phyloP scores from a whole-genome alignment of 225 moss, liverwort and hornwort species.

The Physcomitrium patens region DNA sequence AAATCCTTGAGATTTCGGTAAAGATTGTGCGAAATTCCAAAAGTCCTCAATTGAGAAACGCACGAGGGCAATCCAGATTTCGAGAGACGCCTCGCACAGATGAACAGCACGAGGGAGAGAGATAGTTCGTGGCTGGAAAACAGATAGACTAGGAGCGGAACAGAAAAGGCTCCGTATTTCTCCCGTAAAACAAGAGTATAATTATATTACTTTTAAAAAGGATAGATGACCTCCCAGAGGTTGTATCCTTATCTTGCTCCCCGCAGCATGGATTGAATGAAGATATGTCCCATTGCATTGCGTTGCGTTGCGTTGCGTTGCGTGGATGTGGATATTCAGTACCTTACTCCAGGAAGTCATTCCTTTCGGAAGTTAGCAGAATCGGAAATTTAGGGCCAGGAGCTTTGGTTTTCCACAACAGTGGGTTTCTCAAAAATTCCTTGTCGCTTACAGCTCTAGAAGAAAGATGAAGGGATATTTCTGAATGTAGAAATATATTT shows the following conservation, averaged over 20 bases:
- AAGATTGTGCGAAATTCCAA: not conserved
- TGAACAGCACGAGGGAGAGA: not conserved
- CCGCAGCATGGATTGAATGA: not conserved
- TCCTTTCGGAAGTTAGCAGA: too few relatives aligned
- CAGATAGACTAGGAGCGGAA: constrained; percentile 33
- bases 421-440: too few relatives aligned
- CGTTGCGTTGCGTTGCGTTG: too few relatives aligned
- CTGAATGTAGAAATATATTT: too few relatives aligned
- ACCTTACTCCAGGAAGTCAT: too few relatives aligned
- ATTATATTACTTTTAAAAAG: not conserved
- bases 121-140: constrained; percentile 3
- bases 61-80: not conserved
- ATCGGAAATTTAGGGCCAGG: too few relatives aligned
- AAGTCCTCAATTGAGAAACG: not conserved
- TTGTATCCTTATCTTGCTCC: constrained; percentile 24
- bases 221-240: not conserved
- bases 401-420: too few relatives aligned
- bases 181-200: constrained; percentile 13
- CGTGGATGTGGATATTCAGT: too few relatives aligned
- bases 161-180: not conserved
- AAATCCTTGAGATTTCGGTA: too few relatives aligned
- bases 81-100: not conserved
- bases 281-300: too few relatives aligned
- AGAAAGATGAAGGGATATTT: too few relatives aligned
- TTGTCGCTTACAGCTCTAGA: too few relatives aligned